Base-by-base conservation (phyloP, 306 rosid species). In the Cucumis sativus region DNA sequence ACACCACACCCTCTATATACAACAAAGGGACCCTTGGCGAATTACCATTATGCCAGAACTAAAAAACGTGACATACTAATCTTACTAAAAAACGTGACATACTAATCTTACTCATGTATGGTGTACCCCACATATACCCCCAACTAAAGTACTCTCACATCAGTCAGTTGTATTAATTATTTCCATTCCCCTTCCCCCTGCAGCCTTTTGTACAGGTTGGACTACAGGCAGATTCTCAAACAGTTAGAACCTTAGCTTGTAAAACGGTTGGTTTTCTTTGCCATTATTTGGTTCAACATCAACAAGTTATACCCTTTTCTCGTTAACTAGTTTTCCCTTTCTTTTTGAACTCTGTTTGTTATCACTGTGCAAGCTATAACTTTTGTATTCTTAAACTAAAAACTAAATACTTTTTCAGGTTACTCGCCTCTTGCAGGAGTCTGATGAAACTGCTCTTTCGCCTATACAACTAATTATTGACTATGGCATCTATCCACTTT, bases 201-300 rank as follows among this genome's bases (percentile, higher is more conserved):
- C 96, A 95, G 98, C 72, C 85, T 73, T 95, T 95, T 83, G 84
- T 95, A 78, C 96, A 84, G 84, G 91, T 90, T 80, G 98, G 97
- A 72, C 89, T 95, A 82, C 87, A 65, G 76, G 92, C 97, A 78
- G 91, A 92, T 79, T 90, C 97, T 80, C 97, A 85, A 60, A 80
- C 80, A 76, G 93, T 95, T 85, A 89, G 87, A 85, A 84, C 88
- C 77, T 84, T 95, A 78, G 90, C 93, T 30, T 95, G 98, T 86
- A 92, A 88, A 85, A 89, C 92, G 83, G 98, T 95, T 83, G 1
- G 95, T 80, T 49, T 13, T 39, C 33, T 13, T 62, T 41, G 40
- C 41, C 18, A 25, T 25, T 47, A 25, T 23, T 25, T 49, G 11
- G 23, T 71, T 47, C 21, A 45, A 70, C 59, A 23, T 23, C 7